Base-by-base conservation (phyloP, 2,329 filamentous ascomycete genomes). In the Fusarium solani-melongenae region DNA sequence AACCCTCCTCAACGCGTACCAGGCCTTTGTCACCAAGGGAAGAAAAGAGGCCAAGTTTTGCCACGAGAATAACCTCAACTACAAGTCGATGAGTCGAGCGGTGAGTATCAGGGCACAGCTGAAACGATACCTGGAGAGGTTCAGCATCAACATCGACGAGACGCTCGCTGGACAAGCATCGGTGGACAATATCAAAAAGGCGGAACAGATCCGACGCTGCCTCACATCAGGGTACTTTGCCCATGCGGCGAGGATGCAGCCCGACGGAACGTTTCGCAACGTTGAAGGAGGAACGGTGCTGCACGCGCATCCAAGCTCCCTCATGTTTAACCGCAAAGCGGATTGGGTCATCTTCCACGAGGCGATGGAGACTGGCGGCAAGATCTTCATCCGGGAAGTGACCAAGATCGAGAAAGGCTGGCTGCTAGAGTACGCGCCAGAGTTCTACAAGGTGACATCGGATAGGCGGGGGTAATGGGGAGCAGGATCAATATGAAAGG, bases 331-430 rank as follows among this genome's bases (percentile, higher is more conserved):
- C 82, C 91, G 95, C 65, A 98, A 97, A 85, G 94, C 94, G 12
- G 95, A 98, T 73, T 98, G 96, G 95, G 95, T 98, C 11, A 89
- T 99, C 36, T 99, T 98, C 79, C 93, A 97, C 77, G 96, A 98
- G 83, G 91, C 98, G 39, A 90, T 98, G 87, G 94, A 98, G 84
- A 97, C 94, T 6, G 91, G 92, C 11, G 90, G 90, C 72, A 98
- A 98, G 86, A 95, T 90, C 0, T 98, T 92, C 80, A 97, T 99
- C 77, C 88, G 94, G 64, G 96, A 98, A 82, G 86, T 98, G 67
- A 96, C 92, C n/a, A 96, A 94, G 84, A 93, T 98, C 77, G 94
- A 98, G 81, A 98, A 94, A 87, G 87, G 85, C n/a, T 99, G 96
- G 94, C 86, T 99, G 76, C 81, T 95, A 56, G 94, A 98, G 81